Evolutionary conservation across 495 filamentous ascomycete genomes (phyloP), one percentile per base, ranked within the genome.

Genomic region (Cercophora samala): DNA sequence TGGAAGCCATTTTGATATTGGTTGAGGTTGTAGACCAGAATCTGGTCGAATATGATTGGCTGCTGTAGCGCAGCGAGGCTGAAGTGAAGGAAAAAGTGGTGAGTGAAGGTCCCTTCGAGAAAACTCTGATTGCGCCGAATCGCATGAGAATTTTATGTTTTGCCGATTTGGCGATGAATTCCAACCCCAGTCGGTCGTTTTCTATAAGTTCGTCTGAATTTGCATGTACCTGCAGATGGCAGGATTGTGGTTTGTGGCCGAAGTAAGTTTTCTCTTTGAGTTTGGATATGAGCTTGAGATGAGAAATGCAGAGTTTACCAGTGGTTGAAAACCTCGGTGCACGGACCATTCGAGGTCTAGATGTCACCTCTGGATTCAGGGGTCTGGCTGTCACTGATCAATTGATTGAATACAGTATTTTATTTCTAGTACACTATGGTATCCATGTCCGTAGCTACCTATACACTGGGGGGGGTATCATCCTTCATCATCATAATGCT

Each of bases 391-490:
- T 56, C 53, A 56, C 1, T 0, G 13, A 23, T 23, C 22, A 56
- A 1, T 56, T 9, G 53, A 56, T 25, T 18, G 18, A 56, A 3
- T 56, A 21, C 18, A 60, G 29, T 37, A 26, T 42, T 19, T 19
- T 15, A 63, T 37, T 63, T 63, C 26, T 63, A 21, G 53, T 5
- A 56, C 53, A 22, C n/a, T 22, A 56, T 56, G 22, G 19, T 23
- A 56, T 56, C 53, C 53, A 56, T 22, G 22, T 56, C 53, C n/a
- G n/a, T 56, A 56, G 53, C 58, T 24, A 56, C 24, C 58, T 24
- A 60, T 18, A 24, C 58, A 25, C 22, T 25, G 53, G 68, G 68
- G 62, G 53, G 68, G 68, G 62, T 65, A 70, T 70, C 66, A 66
- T 70, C 37, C 17, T 24, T 61, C 26, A 26, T 60, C 11, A 56